Conservation (phyloP, 768 basidiomycete genomes). For the Botryobasidium botryosum region DNA sequence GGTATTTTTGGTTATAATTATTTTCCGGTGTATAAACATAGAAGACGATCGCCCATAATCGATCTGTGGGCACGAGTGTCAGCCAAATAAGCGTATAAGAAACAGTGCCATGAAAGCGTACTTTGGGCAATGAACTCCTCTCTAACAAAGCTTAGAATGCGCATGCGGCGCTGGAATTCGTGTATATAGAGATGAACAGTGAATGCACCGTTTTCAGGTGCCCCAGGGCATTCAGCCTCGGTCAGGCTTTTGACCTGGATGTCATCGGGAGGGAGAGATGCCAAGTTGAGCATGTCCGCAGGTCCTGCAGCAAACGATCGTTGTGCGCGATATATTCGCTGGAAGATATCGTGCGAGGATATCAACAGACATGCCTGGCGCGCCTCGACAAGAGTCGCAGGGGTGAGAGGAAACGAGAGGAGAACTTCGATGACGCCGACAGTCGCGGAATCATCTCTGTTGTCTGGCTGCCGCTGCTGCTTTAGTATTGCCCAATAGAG, state of each 20-base stretch:
- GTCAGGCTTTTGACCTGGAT: slow-evolving; percentile 15
- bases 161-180: slow-evolving; percentile 53
- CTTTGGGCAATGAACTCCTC: slow-evolving; percentile 52
- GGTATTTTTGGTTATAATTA: not conserved
- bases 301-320: too few relatives aligned
- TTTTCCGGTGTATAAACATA: slow-evolving; percentile 12
- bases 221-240: slow-evolving; percentile 14
- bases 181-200: slow-evolving; percentile 23
- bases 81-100: not conserved
- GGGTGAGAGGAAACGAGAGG: slow-evolving; percentile 30
- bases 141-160: slow-evolving; percentile 33
- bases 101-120: slow-evolving; percentile 13
- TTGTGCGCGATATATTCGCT: slow-evolving; percentile 29
- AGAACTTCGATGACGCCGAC: slow-evolving; percentile 34
- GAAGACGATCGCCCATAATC: slow-evolving; percentile 41
- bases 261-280: slow-evolving; percentile 3
- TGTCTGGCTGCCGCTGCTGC: not conserved
- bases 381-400: slow-evolving; percentile 37
- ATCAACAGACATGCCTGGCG: slow-evolving; percentile 48
- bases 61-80: slow-evolving; percentile 22
- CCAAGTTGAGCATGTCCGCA: too few relatives aligned
- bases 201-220: slow-evolving; percentile 37
- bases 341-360: slow-evolving; percentile 44
- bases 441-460: not conserved
- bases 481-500: slow-evolving; percentile 63